Evolutionary conservation across 164 flowering plant genomes (phyloP), one percentile per base, ranked within the genome.

Genomic region (Vitis rotundifolia): DNA sequence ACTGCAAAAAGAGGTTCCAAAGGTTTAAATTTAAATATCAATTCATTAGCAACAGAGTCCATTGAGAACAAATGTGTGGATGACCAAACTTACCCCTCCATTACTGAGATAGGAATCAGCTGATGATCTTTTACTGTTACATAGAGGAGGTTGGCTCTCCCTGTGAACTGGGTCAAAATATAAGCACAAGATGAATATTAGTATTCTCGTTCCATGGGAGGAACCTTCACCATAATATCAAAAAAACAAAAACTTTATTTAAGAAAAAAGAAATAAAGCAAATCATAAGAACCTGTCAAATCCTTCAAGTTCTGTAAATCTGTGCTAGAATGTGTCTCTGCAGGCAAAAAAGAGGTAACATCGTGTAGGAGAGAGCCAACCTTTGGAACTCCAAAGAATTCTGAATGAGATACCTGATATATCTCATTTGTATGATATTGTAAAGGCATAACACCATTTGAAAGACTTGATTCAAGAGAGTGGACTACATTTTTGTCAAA

Each of bases 391-490:
- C 55, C 74, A 75, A 74, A 55, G 47, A 50, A 37, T 65, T 76
- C 87, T 76, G 87, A 81, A 72, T 71, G 16, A 64, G 81, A 81
- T 78, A 83, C 82, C 95, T 86, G 94, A 80, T 76, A 74, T 66
- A 68, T 83, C 97, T 89, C 97, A 86, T 87, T 81, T 59, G 97
- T 92, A 84, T 71, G 59, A 76, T 77, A 69, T 77, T 85, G 97
- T 90, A 94, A 90, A 94, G 98, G 98, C 78, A 84, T 55, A 89
- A 94, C 97, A 92, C 68, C 76, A 79, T 82, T 80, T 73, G 91
- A 78, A 81, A 74, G 2, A 75, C 66, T 79, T 49, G 78, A 81
- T 55, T 75, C 69, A 78, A 78, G 68, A 85, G 78, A 74, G 50
- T 72, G 59, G 54, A 72, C 49, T 71, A 47, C 63, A 79, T 62